Percentiles rank a stretch among this genome's conserved stretches.
phyloP scores from a whole-genome alignment of 2,329 filamentous ascomycete genomes.

The Davidsoniella virescens region DNA sequence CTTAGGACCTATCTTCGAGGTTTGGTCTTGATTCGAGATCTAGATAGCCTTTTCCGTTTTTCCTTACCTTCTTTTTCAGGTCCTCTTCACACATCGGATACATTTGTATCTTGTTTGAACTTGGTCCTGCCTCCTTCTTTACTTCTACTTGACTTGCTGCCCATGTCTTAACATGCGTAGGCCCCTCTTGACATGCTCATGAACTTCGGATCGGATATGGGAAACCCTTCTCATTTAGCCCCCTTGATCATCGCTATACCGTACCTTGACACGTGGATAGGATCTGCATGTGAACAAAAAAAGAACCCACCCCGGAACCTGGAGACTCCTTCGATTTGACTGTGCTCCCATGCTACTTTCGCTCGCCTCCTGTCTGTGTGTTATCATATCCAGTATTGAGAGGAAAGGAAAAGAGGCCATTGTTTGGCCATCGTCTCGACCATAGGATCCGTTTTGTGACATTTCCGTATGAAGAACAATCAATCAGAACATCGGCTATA shows the following conservation, averaged over 20 bases:
- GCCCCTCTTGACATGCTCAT: neutral
- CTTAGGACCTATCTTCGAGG: neutral
- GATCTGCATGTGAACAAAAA: neutral
- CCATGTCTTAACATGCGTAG: too few relatives aligned
- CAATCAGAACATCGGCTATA: too few relatives aligned
- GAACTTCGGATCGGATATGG: neutral
- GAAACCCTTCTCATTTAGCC: neutral
- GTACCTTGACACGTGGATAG: neutral
- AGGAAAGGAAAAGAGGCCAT: too few relatives aligned
- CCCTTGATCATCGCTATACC: too few relatives aligned
- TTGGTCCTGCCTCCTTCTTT: neutral
- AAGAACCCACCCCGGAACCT: neutral
- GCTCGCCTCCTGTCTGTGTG: neutral
- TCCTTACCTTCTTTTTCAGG: neutral
- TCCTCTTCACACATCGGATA: neutral
- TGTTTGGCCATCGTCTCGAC: too few relatives aligned
- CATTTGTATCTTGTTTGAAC: neutral
- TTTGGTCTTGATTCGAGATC: neutral
- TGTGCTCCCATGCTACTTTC: neutral
- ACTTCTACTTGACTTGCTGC: conserved; percentile 1
- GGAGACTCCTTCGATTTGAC: neutral
- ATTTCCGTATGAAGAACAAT: too few relatives aligned
- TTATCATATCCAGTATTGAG: neutral
- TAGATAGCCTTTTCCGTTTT: conserved; percentile 8
- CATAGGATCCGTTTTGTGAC: too few relatives aligned